These are phyloP conservation scores for Artemisia tridentata DNA, from an alignment of 129 eudicot species.

Conservation along the genomic window DNA sequence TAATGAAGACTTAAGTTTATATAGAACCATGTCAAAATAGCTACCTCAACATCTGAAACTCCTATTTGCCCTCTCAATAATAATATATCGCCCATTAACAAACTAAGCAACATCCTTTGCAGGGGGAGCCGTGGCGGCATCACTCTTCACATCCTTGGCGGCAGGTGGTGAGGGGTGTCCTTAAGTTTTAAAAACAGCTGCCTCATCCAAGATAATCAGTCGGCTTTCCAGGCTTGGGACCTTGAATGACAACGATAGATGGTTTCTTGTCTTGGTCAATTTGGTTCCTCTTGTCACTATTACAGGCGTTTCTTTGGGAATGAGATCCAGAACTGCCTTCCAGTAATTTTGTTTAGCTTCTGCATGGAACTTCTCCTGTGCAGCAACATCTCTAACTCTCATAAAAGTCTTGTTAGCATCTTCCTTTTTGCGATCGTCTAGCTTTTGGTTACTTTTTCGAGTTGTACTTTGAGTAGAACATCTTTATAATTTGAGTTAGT, in stretches of 20 bases:
- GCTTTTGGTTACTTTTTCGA: too few species aligned
- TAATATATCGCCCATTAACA: not conserved
- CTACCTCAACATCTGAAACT: too few species aligned
- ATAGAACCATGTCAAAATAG: too few species aligned
- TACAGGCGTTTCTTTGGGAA: constrained; percentile 49
- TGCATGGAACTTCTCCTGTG: constrained; percentile 49
- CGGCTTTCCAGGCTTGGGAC: constrained; percentile 78
- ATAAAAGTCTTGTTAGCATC: too few species aligned
- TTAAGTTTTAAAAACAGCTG: constrained; percentile 51
- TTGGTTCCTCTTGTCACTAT: constrained; percentile 48
- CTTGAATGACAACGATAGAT: constrained; percentile 46
- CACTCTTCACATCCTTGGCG: constrained; percentile 19
- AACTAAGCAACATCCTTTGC: constrained; percentile 39
- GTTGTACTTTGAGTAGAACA: too few species aligned
- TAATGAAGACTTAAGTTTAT: too few species aligned
- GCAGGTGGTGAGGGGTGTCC: constrained; percentile 40
- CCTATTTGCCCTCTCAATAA: too few species aligned
- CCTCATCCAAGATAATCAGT: constrained; percentile 67
- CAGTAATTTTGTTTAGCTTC: constrained; percentile 63
- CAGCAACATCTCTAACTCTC: too few species aligned
- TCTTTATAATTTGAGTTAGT: too few species aligned
- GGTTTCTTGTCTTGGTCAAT: constrained; percentile 54
- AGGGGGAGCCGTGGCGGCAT: constrained; percentile 20
- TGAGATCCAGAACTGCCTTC: constrained; percentile 60
- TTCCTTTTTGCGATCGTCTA: too few species aligned